Base-by-base conservation (phyloP, 176 grass and related monocot genomes). In the Triticum timopheevii region DNA sequence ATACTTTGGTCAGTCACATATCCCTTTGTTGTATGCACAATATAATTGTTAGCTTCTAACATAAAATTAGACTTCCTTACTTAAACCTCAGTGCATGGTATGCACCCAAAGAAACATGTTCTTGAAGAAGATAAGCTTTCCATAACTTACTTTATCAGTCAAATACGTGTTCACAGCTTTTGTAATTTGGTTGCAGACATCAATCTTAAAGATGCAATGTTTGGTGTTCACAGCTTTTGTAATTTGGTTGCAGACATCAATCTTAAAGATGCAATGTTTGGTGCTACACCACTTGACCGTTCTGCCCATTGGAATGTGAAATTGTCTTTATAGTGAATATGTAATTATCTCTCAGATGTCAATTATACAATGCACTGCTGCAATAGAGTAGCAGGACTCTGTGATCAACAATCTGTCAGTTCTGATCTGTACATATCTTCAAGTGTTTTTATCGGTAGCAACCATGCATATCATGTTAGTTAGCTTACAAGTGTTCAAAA, bases 401-500 rank as follows among this genome's bases (percentile, higher is more conserved):
- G 23, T 75, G 45, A 73, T 67, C 30, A 20, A 1, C 30, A 27
- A 25, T 76, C 22, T 73, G 56, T 13, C 47, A 2, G 27, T 25
- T 61, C 33, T 59, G 36, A 15, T 45, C 4, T 54, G 68, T 86
- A 7, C 40, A 42, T 10, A 42, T 42, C 8, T 44, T 44, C 40
- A 76, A 30, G 45, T 17, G 4, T 69, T 81, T 69, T 5, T 44
- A 25, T 30, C 79, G 56, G 42, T 79, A n/a, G 58, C 80, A 64
- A 39, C 30, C 31, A 39, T 72, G n/a, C 16, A 20, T 65, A n/a
- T 83, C 61, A 79, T 83, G 10, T 45, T 42, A 7, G 66, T 59
- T 90, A 61, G 69, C 85, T 90, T 61, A 6, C 1, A 83, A 73
- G 80, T 40, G 19, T 90, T 78, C 19, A 69, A 13, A 78, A 54